Evolutionary conservation across 257 asterid species (phyloP), one percentile per base, ranked within the genome.

Genomic region (Solanum lycopersicoides): DNA sequence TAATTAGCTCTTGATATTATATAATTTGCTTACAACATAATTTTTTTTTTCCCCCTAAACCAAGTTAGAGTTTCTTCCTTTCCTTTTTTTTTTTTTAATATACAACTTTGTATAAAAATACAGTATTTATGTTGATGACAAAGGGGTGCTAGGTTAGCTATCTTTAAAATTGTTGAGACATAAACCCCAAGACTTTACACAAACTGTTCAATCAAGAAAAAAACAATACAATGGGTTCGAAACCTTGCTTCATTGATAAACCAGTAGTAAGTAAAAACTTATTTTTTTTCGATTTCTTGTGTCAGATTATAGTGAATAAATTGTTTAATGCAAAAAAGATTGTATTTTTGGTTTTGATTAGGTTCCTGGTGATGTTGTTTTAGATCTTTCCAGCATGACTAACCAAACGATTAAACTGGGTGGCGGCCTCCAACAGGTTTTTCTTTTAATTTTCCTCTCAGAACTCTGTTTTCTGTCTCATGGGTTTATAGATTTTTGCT

Each of bases 331-430:
- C 3, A 47, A 15, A 47, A 82, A 25, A 86, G 42, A 50, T 18
- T 83, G 37, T 41, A 60, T 73, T 56, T 37, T 83, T 44, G 8
- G 20, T 76, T 39, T 23, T 12, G 50, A 10, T 69, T 21, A 95
- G 99, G 94, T 95, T 90, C 99, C 98, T 3, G 98, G 99, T 28
- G 99, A 97, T 93, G 92, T 93, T 37, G 95, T 97, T 73, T 89
- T 97, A 92, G 98, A 97, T 91, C 95, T 97, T 89, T 94, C 98
- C 30, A 75, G 89, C 14, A 89, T 94, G 96, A 59, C 92, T 76
- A 91, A 93, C 88, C 98, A 94, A 89, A 95, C 96, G 12, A 89
- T 97, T 87, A 97, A 95, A 95, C 97, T 97, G 11, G 98, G 98
- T 82, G 90, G 98, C 45, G 98, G 99, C 90, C 98, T 97, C 87